A percentile compares a stretch with the other conserved stretches of the same genome.
Evolutionary conservation across 345 rosid species (phyloP).

Genomic region (Aethionema arabicum): DNA sequence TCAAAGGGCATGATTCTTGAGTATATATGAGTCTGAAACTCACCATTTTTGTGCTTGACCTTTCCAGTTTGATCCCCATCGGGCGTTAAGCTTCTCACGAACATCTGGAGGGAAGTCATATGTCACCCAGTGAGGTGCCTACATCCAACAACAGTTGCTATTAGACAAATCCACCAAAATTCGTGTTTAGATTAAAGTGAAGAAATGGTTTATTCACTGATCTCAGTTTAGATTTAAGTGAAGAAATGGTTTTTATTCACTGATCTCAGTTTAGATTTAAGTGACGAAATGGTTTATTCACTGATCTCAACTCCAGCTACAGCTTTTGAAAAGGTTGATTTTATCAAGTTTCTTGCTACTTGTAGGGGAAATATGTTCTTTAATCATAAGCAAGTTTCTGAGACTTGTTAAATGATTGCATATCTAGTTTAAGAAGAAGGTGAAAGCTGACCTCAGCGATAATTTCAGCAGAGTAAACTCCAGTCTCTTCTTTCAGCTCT

Average conservation of each 20-base stretch:
- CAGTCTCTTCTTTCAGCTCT: conserved; percentile 92
- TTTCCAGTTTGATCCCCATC: conserved; percentile 94
- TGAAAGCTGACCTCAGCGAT: conserved; percentile 74
- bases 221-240: too few species aligned
- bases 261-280: too few species aligned
- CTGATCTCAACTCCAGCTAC: too few species aligned
- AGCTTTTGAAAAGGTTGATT: too few species aligned
- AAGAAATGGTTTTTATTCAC: too few species aligned
- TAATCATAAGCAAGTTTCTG: background rate
- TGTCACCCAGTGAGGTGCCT: conserved; percentile 84
- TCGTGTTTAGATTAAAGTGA: background rate
- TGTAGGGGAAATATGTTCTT: background rate
- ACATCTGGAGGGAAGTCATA: conserved; percentile 92
- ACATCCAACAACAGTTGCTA: conserved; percentile 19
- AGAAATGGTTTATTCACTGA: too few species aligned
- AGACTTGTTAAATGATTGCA: too few species aligned
- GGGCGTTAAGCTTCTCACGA: conserved; percentile 72
- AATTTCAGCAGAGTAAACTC: conserved; percentile 74
- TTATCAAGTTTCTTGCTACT: too few species aligned
- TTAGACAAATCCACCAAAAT: background rate
- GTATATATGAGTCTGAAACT: conserved; percentile 7
- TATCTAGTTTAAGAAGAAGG: conserved; percentile 1
- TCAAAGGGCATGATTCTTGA: background rate
- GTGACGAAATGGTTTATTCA: too few species aligned
- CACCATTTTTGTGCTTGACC: conserved; percentile 99